phyloP scores from a whole-genome alignment of 148 eudicot species.

The Amaranthus hypochondriacus region DNA sequence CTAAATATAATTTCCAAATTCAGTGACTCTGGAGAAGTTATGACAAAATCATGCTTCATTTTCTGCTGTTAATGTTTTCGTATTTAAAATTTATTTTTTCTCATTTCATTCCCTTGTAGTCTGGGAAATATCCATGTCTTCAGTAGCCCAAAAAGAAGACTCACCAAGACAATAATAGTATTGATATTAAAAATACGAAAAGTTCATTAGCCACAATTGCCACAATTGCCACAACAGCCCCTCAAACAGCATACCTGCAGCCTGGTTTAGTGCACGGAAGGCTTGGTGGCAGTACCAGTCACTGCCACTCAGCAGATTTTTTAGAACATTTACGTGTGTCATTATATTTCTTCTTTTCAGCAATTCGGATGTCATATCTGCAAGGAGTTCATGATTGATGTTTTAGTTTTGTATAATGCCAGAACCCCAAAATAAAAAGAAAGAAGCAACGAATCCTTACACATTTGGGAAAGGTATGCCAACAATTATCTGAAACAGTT shows the following conservation, averaged over 20 bases:
- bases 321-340: conserved; percentile 61
- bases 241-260: conserved; percentile 61
- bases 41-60: too few relatives aligned
- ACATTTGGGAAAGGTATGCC: conserved; percentile 97
- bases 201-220: background rate
- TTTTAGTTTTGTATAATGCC: background rate
- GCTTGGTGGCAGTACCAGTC: conserved; percentile 99
- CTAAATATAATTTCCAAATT: too few relatives aligned
- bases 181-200: background rate
- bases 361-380: conserved; percentile 84
- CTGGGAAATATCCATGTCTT: background rate
- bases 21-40: too few relatives aligned
- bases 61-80: too few relatives aligned
- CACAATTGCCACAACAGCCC: background rate
- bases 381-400: conserved; percentile 22
- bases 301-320: conserved; percentile 72
- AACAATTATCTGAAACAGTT: conserved; percentile 67
- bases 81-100: too few relatives aligned
- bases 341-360: conserved; percentile 85
- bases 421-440: conserved; percentile 4
- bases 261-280: conserved; percentile 95
- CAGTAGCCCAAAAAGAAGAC: background rate
- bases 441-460: conserved; percentile 40
- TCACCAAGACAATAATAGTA: background rate
- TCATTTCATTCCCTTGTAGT: too few relatives aligned